These are phyloP conservation scores for Saturnispora quitensis DNA, from an alignment of 805 yeast genomes.

Conservation along the genomic window DNA sequence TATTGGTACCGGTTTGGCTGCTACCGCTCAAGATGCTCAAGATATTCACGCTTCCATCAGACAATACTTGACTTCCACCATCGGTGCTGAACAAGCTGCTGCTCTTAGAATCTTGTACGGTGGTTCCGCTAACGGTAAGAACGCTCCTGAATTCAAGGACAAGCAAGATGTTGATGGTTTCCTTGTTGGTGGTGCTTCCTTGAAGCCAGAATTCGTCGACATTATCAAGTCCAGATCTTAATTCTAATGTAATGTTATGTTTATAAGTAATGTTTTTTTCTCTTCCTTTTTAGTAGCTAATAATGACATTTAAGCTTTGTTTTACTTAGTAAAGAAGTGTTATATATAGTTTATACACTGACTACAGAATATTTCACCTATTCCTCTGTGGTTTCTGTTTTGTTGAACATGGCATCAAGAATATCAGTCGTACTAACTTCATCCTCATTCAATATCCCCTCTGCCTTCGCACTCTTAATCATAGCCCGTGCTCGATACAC, in stretches of 20 bases:
- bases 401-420: slow-evolving; percentile 6
- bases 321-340: neutral
- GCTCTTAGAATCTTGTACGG: slow-evolving; percentile 90
- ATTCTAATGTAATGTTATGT: slow-evolving; percentile 10
- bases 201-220: slow-evolving; percentile 96
- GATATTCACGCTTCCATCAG: slow-evolving; percentile 87
- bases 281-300: neutral
- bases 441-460: neutral
- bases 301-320: neutral
- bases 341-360: neutral
- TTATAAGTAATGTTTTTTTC: neutral
- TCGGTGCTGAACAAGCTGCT: slow-evolving; percentile 69
- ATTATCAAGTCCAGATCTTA: slow-evolving; percentile 87
- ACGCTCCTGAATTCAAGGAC: slow-evolving; percentile 83
- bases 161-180: slow-evolving; percentile 94
- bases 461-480: slow-evolving; percentile 15
- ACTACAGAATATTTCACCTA: neutral
- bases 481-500: slow-evolving; percentile 39
- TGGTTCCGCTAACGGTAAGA: slow-evolving; percentile 95
- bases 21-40: slow-evolving; percentile 97
- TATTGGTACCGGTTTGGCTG: slow-evolving; percentile 98
- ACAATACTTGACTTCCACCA: slow-evolving; percentile 64
- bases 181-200: slow-evolving; percentile 98
- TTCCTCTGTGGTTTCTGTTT: neutral
- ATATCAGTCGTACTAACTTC: slow-evolving; percentile 8